phyloP scores from a whole-genome alignment of 73 alveolate genomes.

The Blepharisma stoltei region DNA sequence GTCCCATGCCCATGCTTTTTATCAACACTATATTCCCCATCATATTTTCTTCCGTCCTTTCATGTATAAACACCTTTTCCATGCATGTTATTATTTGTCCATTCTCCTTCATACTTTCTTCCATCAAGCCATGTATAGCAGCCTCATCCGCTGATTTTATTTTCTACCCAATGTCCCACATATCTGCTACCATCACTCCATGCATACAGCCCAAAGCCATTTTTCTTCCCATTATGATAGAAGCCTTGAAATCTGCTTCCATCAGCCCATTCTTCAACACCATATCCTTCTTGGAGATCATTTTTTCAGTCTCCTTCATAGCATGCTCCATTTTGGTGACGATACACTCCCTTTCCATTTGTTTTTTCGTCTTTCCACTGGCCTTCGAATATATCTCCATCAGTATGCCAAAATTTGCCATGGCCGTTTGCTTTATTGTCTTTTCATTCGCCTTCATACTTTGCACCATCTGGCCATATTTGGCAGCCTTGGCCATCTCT shows the following conservation, averaged over 20 bases:
- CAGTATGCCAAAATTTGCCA: constrained; percentile 75
- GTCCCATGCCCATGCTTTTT: constrained; percentile 74
- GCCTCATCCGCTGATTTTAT: constrained; percentile 56
- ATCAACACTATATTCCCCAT: constrained; percentile 67
- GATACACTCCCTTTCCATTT: constrained; percentile 67
- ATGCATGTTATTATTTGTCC: constrained; percentile 69
- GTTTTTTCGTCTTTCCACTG: constrained; percentile 62
- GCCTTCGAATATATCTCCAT: constrained; percentile 83
- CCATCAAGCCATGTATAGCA: constrained; percentile 55
- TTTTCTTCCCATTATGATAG: constrained; percentile 52
- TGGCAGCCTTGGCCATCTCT: constrained; percentile 81
- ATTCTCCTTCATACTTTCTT: constrained; percentile 67
- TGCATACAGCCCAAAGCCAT: constrained; percentile 56
- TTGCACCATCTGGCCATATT: constrained; percentile 84
- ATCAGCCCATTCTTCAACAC: constrained; percentile 58
- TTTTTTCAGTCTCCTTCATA: constrained; percentile 77
- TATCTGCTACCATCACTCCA: constrained; percentile 81
- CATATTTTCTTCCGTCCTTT: constrained; percentile 70
- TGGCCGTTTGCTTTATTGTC: constrained; percentile 72
- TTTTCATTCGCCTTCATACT: constrained; percentile 68
- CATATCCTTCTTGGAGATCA: constrained; percentile 65
- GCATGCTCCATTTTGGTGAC: constrained; percentile 66
- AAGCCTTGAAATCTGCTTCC: constrained; percentile 61
- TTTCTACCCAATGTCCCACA: constrained; percentile 78
- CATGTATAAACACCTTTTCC: constrained; percentile 82